A percentile compares a stretch with the other conserved stretches of the same genome.
phyloP scores from a whole-genome alignment of 768 basidiomycete species.

The Mycena galopus region DNA sequence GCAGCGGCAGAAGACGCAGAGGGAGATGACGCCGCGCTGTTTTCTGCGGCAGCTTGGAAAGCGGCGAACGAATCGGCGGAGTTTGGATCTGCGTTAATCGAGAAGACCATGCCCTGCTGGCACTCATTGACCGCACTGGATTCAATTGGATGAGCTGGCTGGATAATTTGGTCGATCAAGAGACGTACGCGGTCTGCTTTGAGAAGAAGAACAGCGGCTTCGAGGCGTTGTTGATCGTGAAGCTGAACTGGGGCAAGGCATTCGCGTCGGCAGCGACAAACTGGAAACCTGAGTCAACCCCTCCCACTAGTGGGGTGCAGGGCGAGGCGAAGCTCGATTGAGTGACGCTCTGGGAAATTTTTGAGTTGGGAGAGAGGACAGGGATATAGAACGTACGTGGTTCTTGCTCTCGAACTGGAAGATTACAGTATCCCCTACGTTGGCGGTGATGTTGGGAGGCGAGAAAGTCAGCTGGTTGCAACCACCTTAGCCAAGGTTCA shows the following conservation, averaged over 20 bases:
- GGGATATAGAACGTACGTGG: not conserved
- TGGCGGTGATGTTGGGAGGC: constrained; percentile 51
- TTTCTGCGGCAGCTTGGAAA: constrained; percentile 18
- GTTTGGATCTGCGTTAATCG: not conserved
- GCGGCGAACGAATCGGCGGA: constrained; percentile 13
- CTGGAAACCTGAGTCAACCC: not conserved
- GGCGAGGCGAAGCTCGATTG: not conserved
- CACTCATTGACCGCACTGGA: not conserved
- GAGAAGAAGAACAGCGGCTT: constrained; percentile 74
- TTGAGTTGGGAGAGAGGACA: not conserved
- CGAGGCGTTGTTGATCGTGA: constrained; percentile 51
- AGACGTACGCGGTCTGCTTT: not conserved
- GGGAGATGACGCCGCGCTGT: not conserved
- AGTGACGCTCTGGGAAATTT: not conserved
- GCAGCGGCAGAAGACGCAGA: not conserved
- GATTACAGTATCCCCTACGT: not conserved
- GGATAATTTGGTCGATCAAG: not conserved
- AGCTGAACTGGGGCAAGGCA: not conserved
- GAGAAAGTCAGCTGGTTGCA: constrained; percentile 50
- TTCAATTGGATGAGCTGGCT: not conserved
- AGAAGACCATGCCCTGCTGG: constrained; percentile 11
- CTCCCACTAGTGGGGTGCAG: not conserved
- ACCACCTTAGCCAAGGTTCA: not conserved
- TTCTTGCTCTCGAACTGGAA: constrained; percentile 59
- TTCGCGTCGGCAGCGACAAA: not conserved